These are phyloP conservation scores for Ascomycota sp. DNA, from an alignment of 2,329 filamentous ascomycete species.

Conservation along the genomic window DNA sequence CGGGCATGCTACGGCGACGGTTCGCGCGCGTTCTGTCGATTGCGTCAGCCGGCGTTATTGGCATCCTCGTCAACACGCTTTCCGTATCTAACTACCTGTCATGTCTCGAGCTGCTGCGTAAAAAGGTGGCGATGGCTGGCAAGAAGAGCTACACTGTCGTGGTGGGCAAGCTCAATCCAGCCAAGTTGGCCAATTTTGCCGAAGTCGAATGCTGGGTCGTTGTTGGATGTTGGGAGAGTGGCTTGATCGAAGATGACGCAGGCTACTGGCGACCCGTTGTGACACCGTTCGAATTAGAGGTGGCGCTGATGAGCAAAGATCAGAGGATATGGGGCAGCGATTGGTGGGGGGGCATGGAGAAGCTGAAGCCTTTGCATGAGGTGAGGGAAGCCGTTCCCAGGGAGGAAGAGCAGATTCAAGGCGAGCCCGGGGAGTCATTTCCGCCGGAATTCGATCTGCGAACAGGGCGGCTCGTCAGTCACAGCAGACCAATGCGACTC, in stretches of 20 bases:
- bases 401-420: too few species aligned
- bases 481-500: conserved; percentile 52
- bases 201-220: conserved; percentile 95
- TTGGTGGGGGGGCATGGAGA: conserved; percentile 77
- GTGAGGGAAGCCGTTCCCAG: conserved; percentile 9
- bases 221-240: conserved; percentile 95
- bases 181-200: conserved; percentile 89
- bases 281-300: conserved; percentile 80
- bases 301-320: conserved; percentile 56
- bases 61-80: conserved; percentile 89
- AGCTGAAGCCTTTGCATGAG: conserved; percentile 25
- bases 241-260: conserved; percentile 60
- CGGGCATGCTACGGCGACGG: conserved; percentile 51
- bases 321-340: conserved; percentile 67
- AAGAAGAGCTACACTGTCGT: conserved; percentile 96
- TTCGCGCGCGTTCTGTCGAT: conserved; percentile 74
- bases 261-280: conserved; percentile 78
- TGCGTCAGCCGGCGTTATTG: conserved; percentile 64
- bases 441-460: conserved; percentile 83
- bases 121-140: conserved; percentile 53
- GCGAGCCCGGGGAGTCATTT: conserved; percentile 49
- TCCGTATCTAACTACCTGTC: conserved; percentile 78
- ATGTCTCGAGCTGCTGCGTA: conserved; percentile 54
- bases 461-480: conserved; percentile 64
- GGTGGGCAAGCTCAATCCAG: conserved; percentile 87